Percentiles rank a stretch among this genome's conserved stretches.
phyloP scores from a whole-genome alignment of 2,329 filamentous ascomycete genomes.

The Neopestalotiopsis sp. region DNA sequence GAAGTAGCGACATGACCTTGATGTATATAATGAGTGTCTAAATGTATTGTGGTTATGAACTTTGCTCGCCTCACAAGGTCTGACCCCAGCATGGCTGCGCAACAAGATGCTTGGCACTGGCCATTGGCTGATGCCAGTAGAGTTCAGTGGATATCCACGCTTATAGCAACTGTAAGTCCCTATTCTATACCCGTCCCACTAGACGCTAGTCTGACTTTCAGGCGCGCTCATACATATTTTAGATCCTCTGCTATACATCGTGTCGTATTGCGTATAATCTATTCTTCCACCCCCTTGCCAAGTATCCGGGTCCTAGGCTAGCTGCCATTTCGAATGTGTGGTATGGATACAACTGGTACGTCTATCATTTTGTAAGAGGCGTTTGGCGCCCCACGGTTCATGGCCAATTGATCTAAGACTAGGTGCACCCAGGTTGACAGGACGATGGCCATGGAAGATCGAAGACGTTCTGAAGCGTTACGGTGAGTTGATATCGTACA shows the following conservation, averaged over 20 bases:
- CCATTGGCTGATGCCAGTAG: not conserved
- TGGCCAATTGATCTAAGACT: not conserved
- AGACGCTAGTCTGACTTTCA: not conserved
- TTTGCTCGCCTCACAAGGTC: not conserved
- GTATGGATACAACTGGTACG: slow-evolving; percentile 5
- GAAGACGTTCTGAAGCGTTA: slow-evolving; percentile 21
- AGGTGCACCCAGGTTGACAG: not conserved
- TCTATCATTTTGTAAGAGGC: not conserved
- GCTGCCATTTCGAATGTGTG: not conserved
- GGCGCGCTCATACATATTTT: not conserved
- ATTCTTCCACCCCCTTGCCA: not conserved
- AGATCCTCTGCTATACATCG: not conserved
- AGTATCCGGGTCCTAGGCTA: not conserved
- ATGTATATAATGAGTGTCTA: not conserved
- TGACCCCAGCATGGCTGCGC: not conserved
- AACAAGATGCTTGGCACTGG: not conserved
- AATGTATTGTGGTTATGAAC: not conserved
- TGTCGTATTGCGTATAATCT: not conserved
- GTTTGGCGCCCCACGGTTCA: not conserved
- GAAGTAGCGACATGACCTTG: not conserved
- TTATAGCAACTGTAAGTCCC: not conserved
- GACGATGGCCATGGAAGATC: slow-evolving; percentile 22
- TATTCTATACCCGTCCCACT: not conserved
- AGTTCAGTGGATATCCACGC: not conserved
- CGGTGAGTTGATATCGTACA: not conserved